These are phyloP conservation scores for Astraeus odoratus DNA, from an alignment of 768 basidiomycete genomes.

Conservation along the genomic window DNA sequence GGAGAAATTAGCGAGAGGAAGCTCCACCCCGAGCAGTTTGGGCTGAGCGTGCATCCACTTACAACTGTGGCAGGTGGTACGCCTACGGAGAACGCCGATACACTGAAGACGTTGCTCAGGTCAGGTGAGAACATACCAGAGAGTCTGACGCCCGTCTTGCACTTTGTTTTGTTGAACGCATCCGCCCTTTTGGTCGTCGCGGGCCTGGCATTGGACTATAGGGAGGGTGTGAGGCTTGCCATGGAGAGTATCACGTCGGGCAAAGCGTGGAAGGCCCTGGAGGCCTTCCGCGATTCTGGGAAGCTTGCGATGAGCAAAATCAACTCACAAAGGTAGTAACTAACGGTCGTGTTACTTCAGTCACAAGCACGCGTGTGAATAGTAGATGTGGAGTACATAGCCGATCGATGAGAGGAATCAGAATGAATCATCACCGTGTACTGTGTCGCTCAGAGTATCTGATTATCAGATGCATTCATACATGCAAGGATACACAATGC, in stretches of 20 bases:
- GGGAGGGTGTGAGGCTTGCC: constrained; percentile 66
- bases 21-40: constrained; percentile 72
- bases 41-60: constrained; percentile 65
- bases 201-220: constrained; percentile 62
- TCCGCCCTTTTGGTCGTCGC: constrained; percentile 84
- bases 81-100: constrained; percentile 77
- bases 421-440: too few species aligned
- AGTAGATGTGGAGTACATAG: too few species aligned
- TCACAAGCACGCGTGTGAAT: too few species aligned
- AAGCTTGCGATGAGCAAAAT: not conserved
- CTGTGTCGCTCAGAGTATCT: too few species aligned
- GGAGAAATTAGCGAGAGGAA: constrained; percentile 56
- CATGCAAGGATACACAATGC: too few species aligned
- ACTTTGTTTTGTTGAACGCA: constrained; percentile 89
- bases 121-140: constrained; percentile 51
- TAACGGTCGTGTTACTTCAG: too few species aligned
- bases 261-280: constrained; percentile 51
- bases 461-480: too few species aligned
- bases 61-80: constrained; percentile 60
- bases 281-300: constrained; percentile 43
- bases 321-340: too few species aligned
- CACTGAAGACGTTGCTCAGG: constrained; percentile 57
- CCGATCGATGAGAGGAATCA: too few species aligned
- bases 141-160: constrained; percentile 54
- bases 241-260: constrained; percentile 52